Conservation (phyloP, 257 asterid genomes). For the Solanum bukasovii region DNA sequence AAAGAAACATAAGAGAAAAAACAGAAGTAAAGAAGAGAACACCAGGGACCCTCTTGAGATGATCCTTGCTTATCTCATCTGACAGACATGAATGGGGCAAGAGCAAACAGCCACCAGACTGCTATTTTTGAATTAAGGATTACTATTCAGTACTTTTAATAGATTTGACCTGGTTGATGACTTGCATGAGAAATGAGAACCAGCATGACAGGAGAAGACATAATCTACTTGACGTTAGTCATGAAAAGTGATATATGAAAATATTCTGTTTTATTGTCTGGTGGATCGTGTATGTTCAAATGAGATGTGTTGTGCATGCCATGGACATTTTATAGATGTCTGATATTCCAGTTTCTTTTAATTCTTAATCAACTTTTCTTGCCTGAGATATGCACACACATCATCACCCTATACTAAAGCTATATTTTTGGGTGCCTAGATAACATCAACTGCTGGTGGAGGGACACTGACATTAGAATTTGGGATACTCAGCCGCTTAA, state of each 20-base stretch:
- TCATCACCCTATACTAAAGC: neutral
- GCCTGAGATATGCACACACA: neutral
- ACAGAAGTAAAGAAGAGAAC: neutral
- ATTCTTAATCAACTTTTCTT: neutral
- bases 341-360: neutral
- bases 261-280: neutral
- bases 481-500: slow-evolving; percentile 94
- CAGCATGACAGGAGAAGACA: neutral
- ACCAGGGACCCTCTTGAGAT: neutral
- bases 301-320: neutral
- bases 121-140: neutral
- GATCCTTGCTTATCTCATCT: neutral
- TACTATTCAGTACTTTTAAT: neutral
- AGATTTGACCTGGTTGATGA: neutral
- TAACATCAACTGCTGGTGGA: slow-evolving; percentile 99
- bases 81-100: neutral
- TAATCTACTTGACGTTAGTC: neutral
- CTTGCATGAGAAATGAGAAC: neutral
- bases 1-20: neutral
- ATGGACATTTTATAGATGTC: neutral
- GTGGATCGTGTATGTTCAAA: neutral
- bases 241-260: neutral
- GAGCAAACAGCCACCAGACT: neutral
- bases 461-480: slow-evolving; percentile 96
- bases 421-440: slow-evolving; percentile 34